phyloP scores from a whole-genome alignment of 2,329 filamentous ascomycete genomes.

The Colletotrichum cereale region DNA sequence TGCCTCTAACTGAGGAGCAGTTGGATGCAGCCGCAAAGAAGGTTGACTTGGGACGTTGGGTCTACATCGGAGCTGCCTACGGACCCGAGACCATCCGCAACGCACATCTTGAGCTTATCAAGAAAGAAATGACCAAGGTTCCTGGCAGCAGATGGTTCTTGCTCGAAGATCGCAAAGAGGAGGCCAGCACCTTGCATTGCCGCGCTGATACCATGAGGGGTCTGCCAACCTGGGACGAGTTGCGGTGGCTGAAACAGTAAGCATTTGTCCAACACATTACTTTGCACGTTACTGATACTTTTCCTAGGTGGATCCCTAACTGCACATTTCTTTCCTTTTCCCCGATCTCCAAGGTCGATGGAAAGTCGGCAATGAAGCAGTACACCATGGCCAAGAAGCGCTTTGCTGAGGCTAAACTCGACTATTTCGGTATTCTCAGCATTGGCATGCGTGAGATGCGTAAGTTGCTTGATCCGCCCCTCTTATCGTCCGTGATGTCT shows the following conservation, averaged over 20 bases:
- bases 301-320: slow-evolving; percentile 54
- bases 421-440: slow-evolving; percentile 55
- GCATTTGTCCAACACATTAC: neutral
- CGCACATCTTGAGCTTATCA: slow-evolving; percentile 34
- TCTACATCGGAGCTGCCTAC: slow-evolving; percentile 59
- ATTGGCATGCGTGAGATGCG: slow-evolving; percentile 60
- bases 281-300: neutral
- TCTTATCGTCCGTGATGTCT: neutral
- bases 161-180: slow-evolving; percentile 38
- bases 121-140: slow-evolving; percentile 32
- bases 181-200: slow-evolving; percentile 48
- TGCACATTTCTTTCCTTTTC: slow-evolving; percentile 58
- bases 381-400: slow-evolving; percentile 51
- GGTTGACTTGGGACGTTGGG: slow-evolving; percentile 57
- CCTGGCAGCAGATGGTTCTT: slow-evolving; percentile 32
- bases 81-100: slow-evolving; percentile 46
- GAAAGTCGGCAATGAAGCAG: slow-evolving; percentile 54
- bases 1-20: slow-evolving; percentile 52
- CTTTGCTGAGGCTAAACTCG: slow-evolving; percentile 52
- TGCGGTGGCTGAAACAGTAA: slow-evolving; percentile 52
- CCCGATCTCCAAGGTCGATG: slow-evolving; percentile 59
- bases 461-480: slow-evolving; percentile 10
- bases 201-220: slow-evolving; percentile 44
- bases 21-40: slow-evolving; percentile 55
- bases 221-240: slow-evolving; percentile 52